Conservation (phyloP, 2,329 filamentous ascomycete species). For the Cytospora piceicola region DNA sequence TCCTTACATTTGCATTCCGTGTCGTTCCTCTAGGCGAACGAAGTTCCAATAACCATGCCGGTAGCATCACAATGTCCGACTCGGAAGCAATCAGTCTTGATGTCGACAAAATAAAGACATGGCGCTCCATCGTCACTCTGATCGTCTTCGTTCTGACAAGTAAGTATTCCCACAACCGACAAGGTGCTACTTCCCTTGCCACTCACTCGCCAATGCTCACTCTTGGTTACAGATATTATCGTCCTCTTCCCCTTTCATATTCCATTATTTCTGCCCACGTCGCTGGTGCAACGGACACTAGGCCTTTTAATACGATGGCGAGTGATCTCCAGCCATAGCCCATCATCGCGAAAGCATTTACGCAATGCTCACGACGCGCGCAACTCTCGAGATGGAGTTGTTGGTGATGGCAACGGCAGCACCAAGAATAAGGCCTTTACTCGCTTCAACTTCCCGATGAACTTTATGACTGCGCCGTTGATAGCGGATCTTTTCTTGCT, state of each 20-base stretch:
- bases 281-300: slow-evolving; percentile 49
- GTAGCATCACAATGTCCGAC: slow-evolving; percentile 24
- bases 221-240: slow-evolving; percentile 57
- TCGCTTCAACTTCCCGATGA: slow-evolving; percentile 63
- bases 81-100: slow-evolving; percentile 42
- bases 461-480: slow-evolving; percentile 72
- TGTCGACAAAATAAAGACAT: slow-evolving; percentile 61
- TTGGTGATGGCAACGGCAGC: not conserved
- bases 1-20: not conserved
- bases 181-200: not conserved
- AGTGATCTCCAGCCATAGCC: slow-evolving; percentile 53
- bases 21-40: not conserved
- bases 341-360: slow-evolving; percentile 33
- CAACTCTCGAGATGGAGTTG: slow-evolving; percentile 1
- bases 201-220: not conserved
- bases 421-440: slow-evolving; percentile 45
- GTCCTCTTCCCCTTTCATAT: slow-evolving; percentile 72
- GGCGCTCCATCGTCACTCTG: slow-evolving; percentile 72
- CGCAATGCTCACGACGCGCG: slow-evolving; percentile 33
- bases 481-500: slow-evolving; percentile 73
- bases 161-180: slow-evolving; percentile 47
- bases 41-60: slow-evolving; percentile 5
- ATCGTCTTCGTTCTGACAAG: slow-evolving; percentile 71
- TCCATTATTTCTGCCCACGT: slow-evolving; percentile 62
- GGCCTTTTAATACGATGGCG: slow-evolving; percentile 49